phyloP scores from a whole-genome alignment of 495 filamentous ascomycete genomes.

The Penicillium diatomitis region DNA sequence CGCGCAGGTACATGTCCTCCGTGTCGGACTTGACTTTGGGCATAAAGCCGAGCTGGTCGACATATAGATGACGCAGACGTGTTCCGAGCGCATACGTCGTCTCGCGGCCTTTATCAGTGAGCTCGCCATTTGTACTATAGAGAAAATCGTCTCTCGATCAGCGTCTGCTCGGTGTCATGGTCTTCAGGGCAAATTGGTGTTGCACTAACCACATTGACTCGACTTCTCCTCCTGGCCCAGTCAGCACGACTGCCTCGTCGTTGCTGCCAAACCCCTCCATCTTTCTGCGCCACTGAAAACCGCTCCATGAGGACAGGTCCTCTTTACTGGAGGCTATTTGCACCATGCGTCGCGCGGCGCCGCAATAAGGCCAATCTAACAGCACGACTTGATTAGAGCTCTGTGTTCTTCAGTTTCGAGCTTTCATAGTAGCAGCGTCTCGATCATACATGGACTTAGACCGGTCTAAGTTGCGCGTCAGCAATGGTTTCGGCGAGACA shows the following conservation, averaged over 20 bases:
- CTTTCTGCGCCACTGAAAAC: constrained; percentile 66
- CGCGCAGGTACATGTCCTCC: constrained; percentile 73
- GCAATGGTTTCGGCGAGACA: constrained; percentile 2
- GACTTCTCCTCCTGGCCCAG: constrained; percentile 57
- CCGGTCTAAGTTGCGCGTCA: constrained; percentile 47
- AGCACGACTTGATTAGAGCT: constrained; percentile 6
- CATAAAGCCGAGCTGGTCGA: constrained; percentile 81
- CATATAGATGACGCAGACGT: constrained; percentile 74
- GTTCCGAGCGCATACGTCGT: constrained; percentile 75
- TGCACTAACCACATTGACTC: constrained; percentile 59
- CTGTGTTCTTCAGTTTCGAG: too few species aligned
- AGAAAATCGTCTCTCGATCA: constrained; percentile 5
- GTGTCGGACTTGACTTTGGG: constrained; percentile 54
- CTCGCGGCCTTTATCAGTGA: constrained; percentile 79
- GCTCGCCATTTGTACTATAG: constrained; percentile 63
- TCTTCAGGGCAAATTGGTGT: background rate
- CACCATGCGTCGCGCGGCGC: constrained; percentile 59
- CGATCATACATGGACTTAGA: constrained; percentile 53
- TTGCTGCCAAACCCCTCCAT: constrained; percentile 70
- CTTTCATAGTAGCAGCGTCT: too few species aligned
- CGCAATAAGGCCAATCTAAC: constrained; percentile 87
- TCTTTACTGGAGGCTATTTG: constrained; percentile 55
- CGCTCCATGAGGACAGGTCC: constrained; percentile 52
- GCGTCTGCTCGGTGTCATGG: too few species aligned
- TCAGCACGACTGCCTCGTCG: constrained; percentile 59